Evolutionary conservation across 495 filamentous ascomycete species (phyloP).

Genomic region (Emericellopsis terricola): DNA sequence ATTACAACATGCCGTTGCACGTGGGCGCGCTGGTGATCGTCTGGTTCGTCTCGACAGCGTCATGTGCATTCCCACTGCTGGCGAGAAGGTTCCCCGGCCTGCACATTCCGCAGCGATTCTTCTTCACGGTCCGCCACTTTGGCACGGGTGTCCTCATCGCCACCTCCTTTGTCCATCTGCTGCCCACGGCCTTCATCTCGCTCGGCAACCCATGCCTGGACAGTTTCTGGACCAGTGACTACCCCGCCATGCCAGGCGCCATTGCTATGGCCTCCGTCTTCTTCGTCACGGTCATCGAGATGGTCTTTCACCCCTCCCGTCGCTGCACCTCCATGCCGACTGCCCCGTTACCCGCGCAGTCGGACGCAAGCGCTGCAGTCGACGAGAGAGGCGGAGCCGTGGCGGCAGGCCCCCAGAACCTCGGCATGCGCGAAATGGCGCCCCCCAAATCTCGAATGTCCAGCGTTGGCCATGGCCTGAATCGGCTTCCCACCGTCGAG

Average conservation of each 20-base stretch:
- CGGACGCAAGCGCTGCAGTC: not conserved
- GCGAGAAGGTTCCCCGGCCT: slow-evolving; percentile 1
- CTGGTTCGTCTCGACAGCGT: slow-evolving; percentile 15
- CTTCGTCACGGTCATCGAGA: slow-evolving; percentile 25
- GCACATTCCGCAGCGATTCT: slow-evolving; percentile 14
- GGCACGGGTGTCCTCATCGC: slow-evolving; percentile 31
- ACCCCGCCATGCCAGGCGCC: slow-evolving; percentile 23
- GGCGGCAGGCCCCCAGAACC: not conserved
- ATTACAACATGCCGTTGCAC: slow-evolving; percentile 5
- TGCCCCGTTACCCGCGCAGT: too few relatives aligned
- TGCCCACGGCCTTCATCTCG: slow-evolving; percentile 22
- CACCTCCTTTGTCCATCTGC: slow-evolving; percentile 30
- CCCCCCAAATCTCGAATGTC: not conserved
- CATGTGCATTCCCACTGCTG: slow-evolving; percentile 4
- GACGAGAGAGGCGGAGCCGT: not conserved
- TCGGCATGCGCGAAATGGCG: not conserved
- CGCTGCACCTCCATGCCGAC: not conserved
- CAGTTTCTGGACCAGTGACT: slow-evolving; percentile 23
- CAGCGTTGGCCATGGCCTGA: not conserved
- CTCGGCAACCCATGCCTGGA: slow-evolving; percentile 26
- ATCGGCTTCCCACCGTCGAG: not conserved
- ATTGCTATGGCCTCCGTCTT: slow-evolving; percentile 21
- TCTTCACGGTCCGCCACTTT: slow-evolving; percentile 28
- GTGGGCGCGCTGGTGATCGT: slow-evolving; percentile 21
- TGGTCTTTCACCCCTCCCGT: slow-evolving; percentile 14